Evolutionary conservation across 2,329 filamentous ascomycete genomes (phyloP).

Genomic region (Polychaeton citri): DNA sequence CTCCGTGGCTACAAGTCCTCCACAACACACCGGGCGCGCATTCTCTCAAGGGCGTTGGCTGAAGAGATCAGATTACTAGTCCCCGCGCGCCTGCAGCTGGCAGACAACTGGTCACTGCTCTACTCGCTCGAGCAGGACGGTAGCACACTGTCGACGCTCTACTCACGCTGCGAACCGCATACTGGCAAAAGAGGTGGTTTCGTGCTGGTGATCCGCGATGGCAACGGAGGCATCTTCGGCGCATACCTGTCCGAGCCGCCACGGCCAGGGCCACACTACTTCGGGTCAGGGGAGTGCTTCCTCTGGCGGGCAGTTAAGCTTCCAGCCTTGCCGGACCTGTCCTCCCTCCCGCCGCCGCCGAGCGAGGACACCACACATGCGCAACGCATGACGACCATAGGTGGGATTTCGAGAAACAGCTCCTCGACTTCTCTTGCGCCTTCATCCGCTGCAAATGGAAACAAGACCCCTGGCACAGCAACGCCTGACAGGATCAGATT

Average conservation of each 20-base stretch:
- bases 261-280: constrained; percentile 71
- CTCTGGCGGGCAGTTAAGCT: constrained; percentile 67
- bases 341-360: constrained; percentile 55
- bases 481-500: constrained; percentile 72
- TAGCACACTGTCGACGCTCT: constrained; percentile 73
- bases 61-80: constrained; percentile 88
- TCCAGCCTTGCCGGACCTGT: constrained; percentile 38
- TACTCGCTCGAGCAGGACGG: constrained; percentile 92
- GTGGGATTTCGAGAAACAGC: constrained; percentile 12
- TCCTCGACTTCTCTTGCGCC: constrained; percentile 16
- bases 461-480: constrained; percentile 18
- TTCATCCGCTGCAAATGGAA: constrained; percentile 11
- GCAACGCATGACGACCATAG: constrained; percentile 47
- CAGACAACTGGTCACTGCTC: constrained; percentile 71
- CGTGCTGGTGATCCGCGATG: constrained; percentile 75
- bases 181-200: constrained; percentile 65
- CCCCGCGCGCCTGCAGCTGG: constrained; percentile 72
- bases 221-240: constrained; percentile 67
- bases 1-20: constrained; percentile 52
- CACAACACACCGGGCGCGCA: constrained; percentile 46
- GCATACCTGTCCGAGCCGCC: constrained; percentile 87
- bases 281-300: constrained; percentile 92
- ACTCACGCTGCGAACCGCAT: constrained; percentile 60
- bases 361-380: constrained; percentile 51
- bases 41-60: constrained; percentile 62